Percentiles rank a stretch among this genome's conserved stretches.
Evolutionary conservation across 1,284 basidiomycete species (phyloP).

Genomic region (Ceratobasidium sp.): DNA sequence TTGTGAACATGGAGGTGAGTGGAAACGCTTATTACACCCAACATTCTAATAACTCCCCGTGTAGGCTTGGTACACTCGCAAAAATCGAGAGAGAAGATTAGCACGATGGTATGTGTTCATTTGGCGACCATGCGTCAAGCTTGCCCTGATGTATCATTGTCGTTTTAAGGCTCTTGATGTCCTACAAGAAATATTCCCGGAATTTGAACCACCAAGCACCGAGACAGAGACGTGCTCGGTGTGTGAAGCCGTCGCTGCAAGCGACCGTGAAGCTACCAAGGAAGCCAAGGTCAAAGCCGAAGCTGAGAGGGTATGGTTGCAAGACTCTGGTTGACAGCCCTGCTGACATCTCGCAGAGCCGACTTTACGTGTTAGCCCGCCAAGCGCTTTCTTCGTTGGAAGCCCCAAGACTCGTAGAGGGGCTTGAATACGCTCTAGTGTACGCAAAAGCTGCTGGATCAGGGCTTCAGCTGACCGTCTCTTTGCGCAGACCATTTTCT

Average conservation of each 20-base stretch:
- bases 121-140: neutral
- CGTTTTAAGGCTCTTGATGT: conserved; percentile 9
- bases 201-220: conserved; percentile 17
- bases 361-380: neutral
- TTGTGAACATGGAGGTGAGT: conserved; percentile 41
- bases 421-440: conserved; percentile 18
- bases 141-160: neutral
- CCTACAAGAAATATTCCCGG: conserved; percentile 31
- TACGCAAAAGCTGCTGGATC: neutral
- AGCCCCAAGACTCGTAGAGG: conserved; percentile 16
- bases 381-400: conserved; percentile 4
- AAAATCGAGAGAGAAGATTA: conserved; percentile 37
- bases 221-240: conserved; percentile 18
- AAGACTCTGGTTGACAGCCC: neutral
- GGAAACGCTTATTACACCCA: neutral
- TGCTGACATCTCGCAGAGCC: conserved; percentile 5
- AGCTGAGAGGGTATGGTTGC: conserved; percentile 20
- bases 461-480: neutral
- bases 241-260: conserved; percentile 30
- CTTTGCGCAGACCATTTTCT: conserved; percentile 1
- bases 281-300: conserved; percentile 28
- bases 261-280: conserved; percentile 19
- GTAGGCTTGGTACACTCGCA: conserved; percentile 11
- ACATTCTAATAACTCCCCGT: neutral
- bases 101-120: neutral